Evolutionary conservation across 1,284 basidiomycete genomes (phyloP), one percentile per base, ranked within the genome.

Genomic region (Ustilago loliicola): DNA sequence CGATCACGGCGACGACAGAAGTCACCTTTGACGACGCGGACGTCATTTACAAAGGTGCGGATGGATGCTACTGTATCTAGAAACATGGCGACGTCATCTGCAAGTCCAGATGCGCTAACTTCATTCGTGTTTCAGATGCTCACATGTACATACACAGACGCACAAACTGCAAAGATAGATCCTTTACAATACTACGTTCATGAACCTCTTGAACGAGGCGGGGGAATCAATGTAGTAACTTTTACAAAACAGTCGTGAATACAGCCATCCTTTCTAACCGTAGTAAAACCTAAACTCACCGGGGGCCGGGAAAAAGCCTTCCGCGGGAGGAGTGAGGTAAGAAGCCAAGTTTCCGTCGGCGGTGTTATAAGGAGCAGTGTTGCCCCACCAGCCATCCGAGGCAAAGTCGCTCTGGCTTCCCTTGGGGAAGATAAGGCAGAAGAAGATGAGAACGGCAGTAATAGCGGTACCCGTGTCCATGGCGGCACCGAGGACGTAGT

Each of bases 381-480:
- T 86, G 15, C 81, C 83, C 76, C 76, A 80, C 83, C 85, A 85
- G 40, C 69, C 71, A 48, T 17, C 32, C 19, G 38, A 32, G 11
- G 74, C 65, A 54, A 80, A 80, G 30, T 69, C 72, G 29, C 60
- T 64, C 52, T 70, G 65, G 21, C 53, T 57, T 48, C 72, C 76
- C 21, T 66, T 45, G 25, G 75, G 75, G 57, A 62, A 75, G 61
- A 75, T 53, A 25, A 80, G 72, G 61, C 71, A 69, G 66, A 80
- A 78, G 62, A 78, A 78, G 68, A 78, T 78, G 61, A 77, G 8
- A 19, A 77, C 66, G 8, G 66, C 63, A 10, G 83, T 77, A 32
- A 87, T 45, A 15, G 85, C 87, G 17, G 87, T 87, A 40, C 87
- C 87, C 0, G 85, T 85, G 54, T 87, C 86, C 47, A 86, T 67